Conservation (phyloP, 2,329 filamentous ascomycete genomes). For the Trichophyton benhamiae region DNA sequence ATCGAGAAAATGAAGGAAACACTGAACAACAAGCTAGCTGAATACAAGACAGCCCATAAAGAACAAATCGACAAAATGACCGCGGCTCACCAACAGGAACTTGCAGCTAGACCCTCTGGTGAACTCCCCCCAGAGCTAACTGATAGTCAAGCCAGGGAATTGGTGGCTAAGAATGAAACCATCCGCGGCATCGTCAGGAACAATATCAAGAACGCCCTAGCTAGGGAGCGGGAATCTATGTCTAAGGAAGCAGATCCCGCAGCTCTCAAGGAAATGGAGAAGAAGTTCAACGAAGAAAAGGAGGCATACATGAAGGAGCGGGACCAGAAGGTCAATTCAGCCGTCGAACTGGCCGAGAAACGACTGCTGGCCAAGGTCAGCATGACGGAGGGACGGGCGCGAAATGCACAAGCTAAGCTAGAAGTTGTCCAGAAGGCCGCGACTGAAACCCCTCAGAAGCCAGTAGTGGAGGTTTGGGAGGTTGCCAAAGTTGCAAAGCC, state of each 20-base stretch:
- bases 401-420: constrained; percentile 56
- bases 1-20: constrained; percentile 52
- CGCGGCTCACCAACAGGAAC: constrained; percentile 34
- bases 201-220: constrained; percentile 44
- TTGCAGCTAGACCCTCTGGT: constrained; percentile 24
- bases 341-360: constrained; percentile 61
- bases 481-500: constrained; percentile 51
- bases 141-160: constrained; percentile 39
- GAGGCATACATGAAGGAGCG: constrained; percentile 35
- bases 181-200: constrained; percentile 40
- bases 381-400: constrained; percentile 60
- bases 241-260: constrained; percentile 21
- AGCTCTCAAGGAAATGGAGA: constrained; percentile 27
- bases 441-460: constrained; percentile 68
- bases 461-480: constrained; percentile 79
- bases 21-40: constrained; percentile 55
- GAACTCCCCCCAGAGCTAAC: constrained; percentile 32
- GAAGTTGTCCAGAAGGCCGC: constrained; percentile 69
- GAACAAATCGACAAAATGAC: constrained; percentile 39
- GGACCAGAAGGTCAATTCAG: constrained; percentile 46
- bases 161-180: constrained; percentile 39
- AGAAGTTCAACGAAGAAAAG: constrained; percentile 29
- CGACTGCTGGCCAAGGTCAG: constrained; percentile 63
- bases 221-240: constrained; percentile 25
- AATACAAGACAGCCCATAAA: constrained; percentile 40